phyloP scores from a whole-genome alignment of 2,329 filamentous ascomycete species.

The Trichoderma polysporum region DNA sequence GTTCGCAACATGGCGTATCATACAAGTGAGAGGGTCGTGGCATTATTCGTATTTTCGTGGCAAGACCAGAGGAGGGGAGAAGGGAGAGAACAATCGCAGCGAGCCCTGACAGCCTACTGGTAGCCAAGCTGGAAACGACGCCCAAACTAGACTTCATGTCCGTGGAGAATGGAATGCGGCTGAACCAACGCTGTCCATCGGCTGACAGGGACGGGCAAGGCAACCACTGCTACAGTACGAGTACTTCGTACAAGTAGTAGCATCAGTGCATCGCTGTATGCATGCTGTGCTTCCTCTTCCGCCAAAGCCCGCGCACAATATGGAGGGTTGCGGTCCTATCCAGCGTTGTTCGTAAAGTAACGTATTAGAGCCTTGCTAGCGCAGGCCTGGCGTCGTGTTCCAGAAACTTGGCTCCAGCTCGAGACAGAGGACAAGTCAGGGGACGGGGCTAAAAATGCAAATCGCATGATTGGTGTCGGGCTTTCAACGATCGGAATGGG shows the following conservation, averaged over 20 bases:
- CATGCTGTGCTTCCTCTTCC: background rate
- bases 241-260: background rate
- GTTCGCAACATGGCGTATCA: background rate
- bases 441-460: slow-evolving; percentile 9
- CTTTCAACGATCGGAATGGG: slow-evolving; percentile 13
- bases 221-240: background rate
- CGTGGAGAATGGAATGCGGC: background rate
- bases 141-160: background rate
- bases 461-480: slow-evolving; percentile 12
- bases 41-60: background rate
- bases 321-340: background rate
- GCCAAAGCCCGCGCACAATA: background rate
- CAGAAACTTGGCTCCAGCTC: slow-evolving; percentile 6
- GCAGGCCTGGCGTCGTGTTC: background rate
- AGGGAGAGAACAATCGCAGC: background rate
- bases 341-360: background rate
- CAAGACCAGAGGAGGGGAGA: background rate
- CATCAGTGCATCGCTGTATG: background rate
- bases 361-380: background rate
- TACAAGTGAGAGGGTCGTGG: background rate
- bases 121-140: background rate
- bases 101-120: background rate
- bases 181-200: background rate
- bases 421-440: slow-evolving; percentile 12
- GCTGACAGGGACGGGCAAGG: background rate